Evolutionary conservation across 495 filamentous ascomycete genomes (phyloP), one percentile per base, ranked within the genome.

Genomic region (Penicillium egyptiacum): DNA sequence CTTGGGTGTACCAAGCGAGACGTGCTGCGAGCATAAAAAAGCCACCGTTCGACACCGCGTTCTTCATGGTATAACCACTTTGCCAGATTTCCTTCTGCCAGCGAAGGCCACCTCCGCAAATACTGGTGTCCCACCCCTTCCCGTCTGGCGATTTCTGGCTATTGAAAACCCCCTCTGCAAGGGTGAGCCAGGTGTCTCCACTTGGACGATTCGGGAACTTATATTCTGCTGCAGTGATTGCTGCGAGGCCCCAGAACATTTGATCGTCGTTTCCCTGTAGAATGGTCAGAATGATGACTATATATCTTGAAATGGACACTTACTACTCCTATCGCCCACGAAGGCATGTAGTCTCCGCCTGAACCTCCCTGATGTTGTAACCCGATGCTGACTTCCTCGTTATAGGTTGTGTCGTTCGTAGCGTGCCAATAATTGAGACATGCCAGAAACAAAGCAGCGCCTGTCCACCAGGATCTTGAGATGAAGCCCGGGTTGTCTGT

Each of bases 41-140:
- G 55, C 81, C 83, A 7, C 87, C 88, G 65, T 89, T 89, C 31
- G 86, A 84, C 44, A 88, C 83, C 25, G 81, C 77, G 71, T 91
- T 90, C 67, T 90, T 90, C 76, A 88, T 87, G 65, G 83, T 79
- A 70, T 86, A 94, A 26, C 91, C 91, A 22, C 28, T 45, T 69
- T 91, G 88, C 71, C 88, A 89, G 5, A 76, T 69, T 63, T 81
- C 89, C 54, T 91, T 85, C 70, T 93, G 90, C 90, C 91, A 94
- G 53, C 84, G 76, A 39, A 94, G 66, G 0, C 91, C 91, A n/a
- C 91, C 91, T 40, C 78, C 79, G 69, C 91, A 96, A 0, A 75
- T 78, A 1, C 53, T 48, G 10, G 71, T 69, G 50, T 90, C 70
- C 89, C 89, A 92, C 5, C 44, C 44, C 5, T n/a, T n/a, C n/a